These are phyloP conservation scores for Geoglossum glabrum DNA, from an alignment of 495 filamentous ascomycete genomes.

Conservation along the genomic window DNA sequence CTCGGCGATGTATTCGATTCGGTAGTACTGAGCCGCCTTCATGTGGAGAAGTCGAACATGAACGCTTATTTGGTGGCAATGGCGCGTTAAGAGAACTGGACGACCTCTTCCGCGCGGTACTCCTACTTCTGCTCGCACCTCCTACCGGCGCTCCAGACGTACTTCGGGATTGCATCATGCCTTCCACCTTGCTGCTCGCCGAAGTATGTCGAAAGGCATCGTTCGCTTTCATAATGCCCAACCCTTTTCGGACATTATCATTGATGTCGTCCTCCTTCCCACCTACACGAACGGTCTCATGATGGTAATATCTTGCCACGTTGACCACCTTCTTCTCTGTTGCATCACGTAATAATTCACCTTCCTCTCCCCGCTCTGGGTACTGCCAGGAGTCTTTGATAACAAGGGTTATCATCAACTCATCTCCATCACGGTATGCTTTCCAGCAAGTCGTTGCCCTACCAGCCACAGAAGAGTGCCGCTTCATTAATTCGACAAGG, in stretches of 20 bases:
- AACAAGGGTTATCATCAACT: slow-evolving; percentile 18
- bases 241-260: slow-evolving; percentile 15
- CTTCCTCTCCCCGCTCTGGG: no score
- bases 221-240: background rate
- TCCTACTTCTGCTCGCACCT: no score
- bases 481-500: slow-evolving; percentile 24
- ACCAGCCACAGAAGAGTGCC: slow-evolving; percentile 19
- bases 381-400: no score
- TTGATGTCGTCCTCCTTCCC: slow-evolving; percentile 18
- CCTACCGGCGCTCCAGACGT: background rate
- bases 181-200: background rate
- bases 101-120: slow-evolving; percentile 16
- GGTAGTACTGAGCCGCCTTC: slow-evolving; percentile 6
- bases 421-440: slow-evolving; percentile 21
- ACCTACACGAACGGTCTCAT: no score
- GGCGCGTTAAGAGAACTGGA: slow-evolving; percentile 15
- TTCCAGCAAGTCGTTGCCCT: no score
- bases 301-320: slow-evolving; percentile 24
- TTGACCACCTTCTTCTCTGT: slow-evolving; percentile 20
- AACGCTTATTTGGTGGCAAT: slow-evolving; percentile 9
- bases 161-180: background rate
- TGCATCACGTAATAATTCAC: no score
- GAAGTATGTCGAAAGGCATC: background rate
- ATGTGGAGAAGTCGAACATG: slow-evolving; percentile 12
- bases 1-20: slow-evolving; percentile 24